Evolutionary conservation across 2,329 filamentous ascomycete genomes (phyloP).

Genomic region (Diplodia corticola): DNA sequence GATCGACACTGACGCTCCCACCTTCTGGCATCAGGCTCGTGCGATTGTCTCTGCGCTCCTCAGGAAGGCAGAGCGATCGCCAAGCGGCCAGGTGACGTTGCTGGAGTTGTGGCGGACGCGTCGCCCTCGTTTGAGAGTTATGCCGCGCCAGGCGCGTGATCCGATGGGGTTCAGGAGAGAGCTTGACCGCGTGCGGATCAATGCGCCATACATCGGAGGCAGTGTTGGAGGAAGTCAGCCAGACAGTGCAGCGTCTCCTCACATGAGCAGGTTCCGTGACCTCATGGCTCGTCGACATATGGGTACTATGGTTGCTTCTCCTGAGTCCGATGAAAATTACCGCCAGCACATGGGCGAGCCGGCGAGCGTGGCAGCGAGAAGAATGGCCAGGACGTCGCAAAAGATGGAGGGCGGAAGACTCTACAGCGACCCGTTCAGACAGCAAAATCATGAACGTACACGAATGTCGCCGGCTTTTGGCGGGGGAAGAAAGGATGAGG

Average conservation of each 20-base stretch:
- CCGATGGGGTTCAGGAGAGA: neutral
- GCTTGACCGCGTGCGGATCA: neutral
- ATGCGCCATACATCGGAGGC: neutral
- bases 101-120: neutral
- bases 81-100: neutral
- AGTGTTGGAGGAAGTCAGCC: neutral
- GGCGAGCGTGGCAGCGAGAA: neutral
- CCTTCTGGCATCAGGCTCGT: neutral
- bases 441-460: too few relatives aligned
- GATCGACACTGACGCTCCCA: neutral
- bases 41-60: neutral
- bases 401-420: too few relatives aligned
- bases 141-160: neutral
- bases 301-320: neutral
- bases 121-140: neutral
- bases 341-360: too few relatives aligned
- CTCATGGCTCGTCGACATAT: too few relatives aligned
- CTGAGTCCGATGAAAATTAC: neutral
- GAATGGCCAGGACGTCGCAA: neutral
- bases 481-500: too few relatives aligned
- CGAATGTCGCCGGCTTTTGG: too few relatives aligned
- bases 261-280: neutral
- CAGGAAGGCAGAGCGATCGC: neutral
- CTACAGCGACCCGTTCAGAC: too few relatives aligned
- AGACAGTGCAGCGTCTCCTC: neutral